phyloP scores from a whole-genome alignment of 345 rosid species.

The Chamaenerion angustifolium region DNA sequence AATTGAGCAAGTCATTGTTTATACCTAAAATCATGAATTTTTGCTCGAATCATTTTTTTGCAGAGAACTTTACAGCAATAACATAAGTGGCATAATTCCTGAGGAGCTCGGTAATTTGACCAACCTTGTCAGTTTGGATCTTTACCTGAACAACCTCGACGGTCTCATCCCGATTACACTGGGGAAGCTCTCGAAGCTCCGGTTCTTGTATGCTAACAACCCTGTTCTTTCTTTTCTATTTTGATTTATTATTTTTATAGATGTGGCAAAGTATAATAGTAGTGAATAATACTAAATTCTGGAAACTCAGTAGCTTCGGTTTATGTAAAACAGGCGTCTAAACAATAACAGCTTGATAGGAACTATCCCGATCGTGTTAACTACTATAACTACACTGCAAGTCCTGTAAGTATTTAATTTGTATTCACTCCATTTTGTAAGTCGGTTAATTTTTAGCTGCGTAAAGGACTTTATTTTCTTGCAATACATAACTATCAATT shows the following conservation, averaged over 20 bases:
- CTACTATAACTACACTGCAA: constrained; percentile 11
- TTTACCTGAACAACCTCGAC: constrained; percentile 12
- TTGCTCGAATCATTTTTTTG: background rate
- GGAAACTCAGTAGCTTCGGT: background rate
- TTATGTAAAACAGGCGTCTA: constrained; percentile 10
- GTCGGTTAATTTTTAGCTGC: too few relatives aligned
- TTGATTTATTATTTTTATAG: background rate
- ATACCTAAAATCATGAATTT: background rate
- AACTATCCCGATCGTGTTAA: constrained; percentile 9
- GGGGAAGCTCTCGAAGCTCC: constrained; percentile 13
- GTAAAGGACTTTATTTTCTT: too few relatives aligned
- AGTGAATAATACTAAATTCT: too few relatives aligned
- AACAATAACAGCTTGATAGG: constrained; percentile 13
- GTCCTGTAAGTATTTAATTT: constrained; percentile 13
- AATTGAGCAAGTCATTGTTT: too few relatives aligned
- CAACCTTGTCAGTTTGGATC: constrained; percentile 17
- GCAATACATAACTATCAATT: constrained; percentile 2
- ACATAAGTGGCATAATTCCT: constrained; percentile 16
- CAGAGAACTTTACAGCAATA: constrained; percentile 20
- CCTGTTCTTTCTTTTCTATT: background rate
- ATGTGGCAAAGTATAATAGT: background rate
- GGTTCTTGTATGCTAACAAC: constrained; percentile 11
- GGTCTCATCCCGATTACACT: constrained; percentile 12
- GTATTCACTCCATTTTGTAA: background rate
- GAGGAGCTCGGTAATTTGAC: constrained; percentile 17